Base-by-base conservation (phyloP, 345 rosid genomes). In the Syzygium aromaticum region DNA sequence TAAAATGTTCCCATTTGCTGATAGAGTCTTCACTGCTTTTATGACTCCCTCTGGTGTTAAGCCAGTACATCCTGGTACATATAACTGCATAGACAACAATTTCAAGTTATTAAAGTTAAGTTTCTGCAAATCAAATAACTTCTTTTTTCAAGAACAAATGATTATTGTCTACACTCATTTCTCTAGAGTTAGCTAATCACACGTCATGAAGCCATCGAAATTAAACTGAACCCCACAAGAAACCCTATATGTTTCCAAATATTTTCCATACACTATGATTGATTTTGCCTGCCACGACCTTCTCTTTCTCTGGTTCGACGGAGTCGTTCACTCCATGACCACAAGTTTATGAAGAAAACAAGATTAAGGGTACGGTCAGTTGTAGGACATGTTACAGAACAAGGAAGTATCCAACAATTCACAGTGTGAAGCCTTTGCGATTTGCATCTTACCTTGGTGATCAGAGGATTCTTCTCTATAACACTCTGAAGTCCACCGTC, bases 1-100 rank as follows among this genome's bases (percentile, higher is more conserved):
- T 25, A 94, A 46, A 85, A 56, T 21, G 85, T 85, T 88, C 51
- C 87, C 84, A 46, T 89, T 63, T 86, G 89, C 89, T 23, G 93
- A 86, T 52, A 96, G 90, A 64, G 59, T 90, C 90, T 92, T 87
- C 87, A 95, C 93, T 56, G 94, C 93, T 73, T 84, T 89, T n/a
- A 94, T 91, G 61, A 96, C 90, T 89, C 98, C 99, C 53, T 95
- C 92, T 11, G 97, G 98, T 38, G 95, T 94, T 54, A 96, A 89
- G 87, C 92, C 89, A 5, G 91, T 90, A 92, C 98, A 95, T 84
- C 94, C 96, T 19, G 95, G 92, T 84, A 95, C 52, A 56, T 89
- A 88, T 5, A 96, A 91, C 98, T 96, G 92, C 87, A 86, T 5
- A n/a, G 38, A 22, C 64, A 73, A 51, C 82, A 82, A 43, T 38